Conservation (phyloP, 164 flowering plant genomes). For the Protea cynaroides region DNA sequence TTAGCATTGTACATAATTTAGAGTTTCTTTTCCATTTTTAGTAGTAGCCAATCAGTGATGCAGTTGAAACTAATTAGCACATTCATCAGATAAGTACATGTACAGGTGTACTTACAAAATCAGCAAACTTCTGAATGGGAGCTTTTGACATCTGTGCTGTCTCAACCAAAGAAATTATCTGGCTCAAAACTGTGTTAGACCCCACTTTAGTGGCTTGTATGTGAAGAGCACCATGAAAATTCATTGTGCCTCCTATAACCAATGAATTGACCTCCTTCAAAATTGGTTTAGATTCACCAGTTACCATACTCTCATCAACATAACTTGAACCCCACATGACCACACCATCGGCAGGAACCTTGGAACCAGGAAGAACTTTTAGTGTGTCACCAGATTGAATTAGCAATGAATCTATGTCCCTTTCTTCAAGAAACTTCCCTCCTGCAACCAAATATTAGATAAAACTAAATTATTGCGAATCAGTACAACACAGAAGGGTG, state of each 20-base stretch:
- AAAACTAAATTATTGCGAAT: neutral
- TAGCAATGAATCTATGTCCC: conserved; percentile 84
- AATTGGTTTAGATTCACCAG: conserved; percentile 87
- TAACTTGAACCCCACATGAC: conserved; percentile 93
- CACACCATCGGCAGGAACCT: conserved; percentile 87
- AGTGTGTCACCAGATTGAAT: conserved; percentile 86
- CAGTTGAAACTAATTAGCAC: neutral
- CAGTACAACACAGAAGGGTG: neutral
- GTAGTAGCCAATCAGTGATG: no score
- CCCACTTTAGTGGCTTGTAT: conserved; percentile 93
- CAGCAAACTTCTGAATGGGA: conserved; percentile 99
- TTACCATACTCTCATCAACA: conserved; percentile 97
- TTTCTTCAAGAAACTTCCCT: conserved; percentile 60
- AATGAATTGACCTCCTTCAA: conserved; percentile 57
- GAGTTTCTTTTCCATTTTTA: no score
- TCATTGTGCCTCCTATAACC: conserved; percentile 96
- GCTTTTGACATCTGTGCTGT: conserved; percentile 99
- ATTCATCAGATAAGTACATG: neutral
- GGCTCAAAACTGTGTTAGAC: conserved; percentile 80
- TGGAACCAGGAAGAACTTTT: conserved; percentile 91
- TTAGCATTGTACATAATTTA: neutral
- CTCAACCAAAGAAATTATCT: conserved; percentile 92
- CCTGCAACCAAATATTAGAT: conserved; percentile 32
- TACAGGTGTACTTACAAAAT: conserved; percentile 58
- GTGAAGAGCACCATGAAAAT: conserved; percentile 83